Evolutionary conservation across 495 filamentous ascomycete genomes (phyloP).

Genomic region (Achaetomiella virescens): DNA sequence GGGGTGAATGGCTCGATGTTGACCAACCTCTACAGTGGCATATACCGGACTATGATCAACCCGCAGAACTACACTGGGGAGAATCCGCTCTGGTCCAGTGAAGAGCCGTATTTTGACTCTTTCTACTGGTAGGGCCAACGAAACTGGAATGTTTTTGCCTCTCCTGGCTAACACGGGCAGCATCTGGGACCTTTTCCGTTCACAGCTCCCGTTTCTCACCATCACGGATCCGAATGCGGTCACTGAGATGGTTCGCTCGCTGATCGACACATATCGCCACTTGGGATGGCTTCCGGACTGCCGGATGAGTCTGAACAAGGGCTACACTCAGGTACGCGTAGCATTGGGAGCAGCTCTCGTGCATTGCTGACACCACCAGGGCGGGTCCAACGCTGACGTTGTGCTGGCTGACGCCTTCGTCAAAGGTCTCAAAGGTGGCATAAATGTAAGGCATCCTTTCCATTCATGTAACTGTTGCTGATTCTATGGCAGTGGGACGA

Average conservation of each 20-base stretch:
- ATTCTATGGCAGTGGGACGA: slow-evolving; percentile 46
- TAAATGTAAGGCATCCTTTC: slow-evolving; percentile 44
- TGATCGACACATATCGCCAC: slow-evolving; percentile 68
- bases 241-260: slow-evolving; percentile 58
- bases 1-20: slow-evolving; percentile 49
- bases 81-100: slow-evolving; percentile 65
- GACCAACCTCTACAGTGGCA: slow-evolving; percentile 63
- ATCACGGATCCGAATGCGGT: slow-evolving; percentile 60
- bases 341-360: too few species aligned
- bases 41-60: slow-evolving; percentile 65
- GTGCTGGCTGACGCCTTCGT: slow-evolving; percentile 63
- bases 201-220: slow-evolving; percentile 64
- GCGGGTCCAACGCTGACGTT: slow-evolving; percentile 76
- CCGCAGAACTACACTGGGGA: slow-evolving; percentile 77
- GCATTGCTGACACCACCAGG: slow-evolving; percentile 26
- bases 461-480: not conserved
- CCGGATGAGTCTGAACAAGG: slow-evolving; percentile 57
- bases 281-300: slow-evolving; percentile 67
- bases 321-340: slow-evolving; percentile 59
- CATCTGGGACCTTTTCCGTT: slow-evolving; percentile 70
- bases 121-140: slow-evolving; percentile 57
- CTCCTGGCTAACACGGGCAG: slow-evolving; percentile 3
- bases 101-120: slow-evolving; percentile 75
- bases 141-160: not conserved
- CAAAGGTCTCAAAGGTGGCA: slow-evolving; percentile 54